Evolutionary conservation across 306 rosid species (phyloP).

Genomic region (Styphnolobium japonicum): DNA sequence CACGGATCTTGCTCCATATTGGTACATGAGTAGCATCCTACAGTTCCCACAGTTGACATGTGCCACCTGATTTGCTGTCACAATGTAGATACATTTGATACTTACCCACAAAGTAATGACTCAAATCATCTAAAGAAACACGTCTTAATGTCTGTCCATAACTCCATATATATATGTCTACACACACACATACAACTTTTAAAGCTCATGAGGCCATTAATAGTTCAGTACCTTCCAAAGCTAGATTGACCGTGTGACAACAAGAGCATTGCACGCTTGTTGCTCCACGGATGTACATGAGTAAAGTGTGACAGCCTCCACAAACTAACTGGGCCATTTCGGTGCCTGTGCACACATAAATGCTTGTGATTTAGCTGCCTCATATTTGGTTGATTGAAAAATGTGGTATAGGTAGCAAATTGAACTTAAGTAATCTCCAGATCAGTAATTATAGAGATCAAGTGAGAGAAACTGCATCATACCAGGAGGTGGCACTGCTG

Average conservation of each 20-base stretch:
- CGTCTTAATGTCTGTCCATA: neutral
- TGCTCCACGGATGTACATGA: constrained; percentile 91
- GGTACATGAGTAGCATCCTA: constrained; percentile 84
- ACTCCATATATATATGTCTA: neutral
- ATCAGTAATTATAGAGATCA: neutral
- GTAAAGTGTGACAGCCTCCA: constrained; percentile 90
- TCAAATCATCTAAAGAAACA: neutral
- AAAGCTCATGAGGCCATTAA: neutral
- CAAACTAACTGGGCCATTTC: constrained; percentile 94
- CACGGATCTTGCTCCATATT: constrained; percentile 85
- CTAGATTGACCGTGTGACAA: constrained; percentile 88
- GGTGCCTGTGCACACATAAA: constrained; percentile 50
- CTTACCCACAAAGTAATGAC: neutral
- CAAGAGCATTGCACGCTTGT: constrained; percentile 92
- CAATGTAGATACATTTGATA: constrained; percentile 13
- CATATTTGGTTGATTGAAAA: neutral
- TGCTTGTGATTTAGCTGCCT: neutral
- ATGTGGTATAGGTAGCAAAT: neutral
- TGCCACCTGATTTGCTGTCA: constrained; percentile 91
- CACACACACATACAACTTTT: neutral
- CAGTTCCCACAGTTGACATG: constrained; percentile 91
- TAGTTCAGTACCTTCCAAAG: constrained; percentile 68
- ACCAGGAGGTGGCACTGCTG: constrained; percentile 90
- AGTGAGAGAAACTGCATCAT: constrained; percentile 9
- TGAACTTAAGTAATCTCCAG: neutral